Base-by-base conservation (phyloP, 345 rosid genomes). In the Populus euphratica region DNA sequence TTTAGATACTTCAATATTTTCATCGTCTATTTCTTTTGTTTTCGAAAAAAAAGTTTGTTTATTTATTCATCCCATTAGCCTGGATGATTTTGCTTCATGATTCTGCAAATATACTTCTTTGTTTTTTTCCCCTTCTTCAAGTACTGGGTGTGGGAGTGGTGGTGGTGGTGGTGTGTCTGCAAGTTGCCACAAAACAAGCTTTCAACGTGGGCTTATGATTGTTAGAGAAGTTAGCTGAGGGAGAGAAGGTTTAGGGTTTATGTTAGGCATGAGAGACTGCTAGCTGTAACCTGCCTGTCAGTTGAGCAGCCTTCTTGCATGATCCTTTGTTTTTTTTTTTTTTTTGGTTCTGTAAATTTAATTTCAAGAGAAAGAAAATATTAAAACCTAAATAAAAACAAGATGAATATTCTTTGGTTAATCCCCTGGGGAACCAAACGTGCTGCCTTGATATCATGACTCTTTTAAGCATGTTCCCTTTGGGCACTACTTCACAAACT, bases 261-360 rank as follows among this genome's bases (percentile, higher is more conserved):
- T 84, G 83, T 75, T 83, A 83, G 78, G 85, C 91, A 82, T 88
- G 92, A 82, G 78, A 83, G 76, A 72, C 70, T 83, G 92, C 89
- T 90, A 92, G 98, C 97, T 94, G 98, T 90, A 90, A 86, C 84
- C 90, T 74, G 87, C 74, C 96, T 94, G 98, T 94, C 98, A 88
- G 91, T 84, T 83, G 84, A 89, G 94, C 98, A 92, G 91, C 89
- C 82, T 88, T 89, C 95, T 86, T 90, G 97, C 98, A 92, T 94
- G 97, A 94, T 86, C 88, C 72, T 77, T 82, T 50, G 74, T 75
- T 72, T 68, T 75, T 74, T 33, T 75, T 74, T 33, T 49, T 69
- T n/a, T n/a, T 36, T 35, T 63, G 70, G 67, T 77, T 44, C 21
- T 41, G 44, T 41, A 41, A 41, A 41, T 27, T 2, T 50, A 33